Base-by-base conservation (phyloP, 139 green algal genomes). In the Haematococcus lacustris region DNA sequence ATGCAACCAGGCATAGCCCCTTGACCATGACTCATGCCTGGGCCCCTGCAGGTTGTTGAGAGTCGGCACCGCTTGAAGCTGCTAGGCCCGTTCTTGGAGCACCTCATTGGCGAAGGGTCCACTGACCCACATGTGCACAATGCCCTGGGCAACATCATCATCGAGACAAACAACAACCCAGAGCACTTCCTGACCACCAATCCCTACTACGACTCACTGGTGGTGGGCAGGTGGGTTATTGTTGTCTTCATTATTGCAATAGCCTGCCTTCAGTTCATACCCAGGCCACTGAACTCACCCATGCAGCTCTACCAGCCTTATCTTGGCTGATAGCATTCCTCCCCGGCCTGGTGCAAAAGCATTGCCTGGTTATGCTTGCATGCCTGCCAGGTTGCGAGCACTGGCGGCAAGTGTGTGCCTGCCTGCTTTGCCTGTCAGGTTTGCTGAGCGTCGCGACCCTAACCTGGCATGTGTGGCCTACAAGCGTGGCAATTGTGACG, bases 181-280 rank as follows among this genome's bases (percentile, higher is more conserved):
- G 96, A 99, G 85, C 96, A 99, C 86, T 99, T 99, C 91, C 85
- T 99, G 26, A 97, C 89, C 62, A 98, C 95, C 80, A 99, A 99
- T 86, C 94, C 96, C 43, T 98, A 97, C 90, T 99, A 99, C 74
- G 90, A 99, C 81, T 91, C 85, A n/a, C 76, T 91, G 43, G 66
- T 73, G 30, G 71, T 82, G 2, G 76, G 76, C 62, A 82, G 78
- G 66, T 69, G 38, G 60, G 70, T 68, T 28, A 21, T n/a, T n/a
- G n/a, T n/a, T n/a, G n/a, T n/a, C n/a, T n/a, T n/a, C n/a, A n/a
- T n/a, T n/a, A n/a, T n/a, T n/a, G n/a, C n/a, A n/a, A n/a, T n/a
- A n/a, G n/a, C n/a, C n/a, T n/a, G n/a, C n/a, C n/a, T n/a, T n/a
- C n/a, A n/a, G n/a, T n/a, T n/a, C n/a, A n/a, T n/a, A n/a, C n/a